phyloP scores from a whole-genome alignment of 805 yeast genomes.

The Saccharomycopsis fibuligera region DNA sequence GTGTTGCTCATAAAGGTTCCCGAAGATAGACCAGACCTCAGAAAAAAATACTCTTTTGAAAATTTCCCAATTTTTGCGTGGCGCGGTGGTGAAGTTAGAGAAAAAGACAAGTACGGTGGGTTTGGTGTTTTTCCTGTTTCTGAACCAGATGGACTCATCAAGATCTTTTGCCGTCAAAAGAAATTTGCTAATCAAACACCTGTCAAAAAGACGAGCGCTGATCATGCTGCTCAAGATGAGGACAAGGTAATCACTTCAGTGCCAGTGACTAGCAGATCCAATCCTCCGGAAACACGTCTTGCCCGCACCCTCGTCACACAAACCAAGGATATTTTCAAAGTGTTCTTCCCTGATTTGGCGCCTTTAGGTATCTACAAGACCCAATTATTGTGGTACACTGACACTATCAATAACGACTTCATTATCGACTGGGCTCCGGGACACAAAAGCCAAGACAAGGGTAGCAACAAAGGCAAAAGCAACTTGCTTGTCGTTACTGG shows the following conservation, averaged over 20 bases:
- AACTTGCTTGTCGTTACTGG: conserved; percentile 33
- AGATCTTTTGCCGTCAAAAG: no score
- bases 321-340: conserved; percentile 25
- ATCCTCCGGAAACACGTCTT: conserved; percentile 27
- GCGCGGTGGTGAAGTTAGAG: no score
- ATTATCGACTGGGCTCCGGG: conserved; percentile 32
- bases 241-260: conserved; percentile 15
- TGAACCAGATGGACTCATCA: no score
- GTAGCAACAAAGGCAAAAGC: conserved; percentile 25
- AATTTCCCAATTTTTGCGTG: no score
- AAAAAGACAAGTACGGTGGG: no score
- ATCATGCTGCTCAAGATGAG: conserved; percentile 4
- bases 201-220: no score
- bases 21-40: no score
- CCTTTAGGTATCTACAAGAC: conserved; percentile 19
- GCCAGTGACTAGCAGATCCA: conserved; percentile 23
- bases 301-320: conserved; percentile 18
- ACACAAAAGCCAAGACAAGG: no score
- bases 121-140: no score
- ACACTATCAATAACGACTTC: conserved; percentile 31
- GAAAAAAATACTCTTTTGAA: no score
- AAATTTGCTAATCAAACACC: no score
- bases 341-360: conserved; percentile 26
- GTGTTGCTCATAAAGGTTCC: conserved; percentile 27
- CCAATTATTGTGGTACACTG: conserved; percentile 34